Percentiles rank a stretch among this genome's conserved stretches.
These are phyloP conservation scores for Piloderma croceum DNA, from an alignment of 768 basidiomycete genomes.

Conservation along the genomic window DNA sequence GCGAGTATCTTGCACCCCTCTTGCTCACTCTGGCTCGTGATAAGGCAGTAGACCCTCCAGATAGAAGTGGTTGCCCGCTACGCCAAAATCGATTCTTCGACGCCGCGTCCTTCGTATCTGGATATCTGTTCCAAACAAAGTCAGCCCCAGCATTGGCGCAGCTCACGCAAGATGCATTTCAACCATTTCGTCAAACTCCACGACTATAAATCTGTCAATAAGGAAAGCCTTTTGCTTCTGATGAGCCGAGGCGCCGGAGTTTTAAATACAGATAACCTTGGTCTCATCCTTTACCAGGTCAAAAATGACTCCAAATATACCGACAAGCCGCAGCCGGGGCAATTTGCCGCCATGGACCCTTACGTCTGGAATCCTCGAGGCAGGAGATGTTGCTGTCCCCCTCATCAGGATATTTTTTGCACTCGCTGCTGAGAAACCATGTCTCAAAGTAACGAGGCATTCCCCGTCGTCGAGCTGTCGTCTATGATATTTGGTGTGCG, in stretches of 20 bases:
- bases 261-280: conserved; percentile 11
- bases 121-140: no score
- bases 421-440: conserved; percentile 10
- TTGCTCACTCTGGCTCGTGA: conserved; percentile 21
- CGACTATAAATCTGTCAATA: conserved; percentile 16
- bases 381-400: conserved; percentile 8
- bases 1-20: conserved; percentile 18
- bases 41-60: conserved; percentile 1
- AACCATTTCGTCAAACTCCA: conserved; percentile 21
- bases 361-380: conserved; percentile 14
- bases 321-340: conserved; percentile 2
- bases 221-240: conserved; percentile 14
- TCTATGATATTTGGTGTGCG: conserved; percentile 16
- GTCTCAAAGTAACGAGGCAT: conserved; percentile 7
- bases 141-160: conserved; percentile 6
- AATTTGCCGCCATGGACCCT: conserved; percentile 24
- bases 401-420: conserved; percentile 23
- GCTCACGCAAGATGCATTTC: conserved; percentile 15
- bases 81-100: no score
- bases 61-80: conserved; percentile 1
- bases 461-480: conserved; percentile 1
- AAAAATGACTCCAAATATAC: conserved; percentile 15
- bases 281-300: conserved; percentile 17
- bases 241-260: conserved; percentile 22
- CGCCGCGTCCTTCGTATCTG: no score